Base-by-base conservation (phyloP, 305 asterid genomes). In the Salvia sclarea region DNA sequence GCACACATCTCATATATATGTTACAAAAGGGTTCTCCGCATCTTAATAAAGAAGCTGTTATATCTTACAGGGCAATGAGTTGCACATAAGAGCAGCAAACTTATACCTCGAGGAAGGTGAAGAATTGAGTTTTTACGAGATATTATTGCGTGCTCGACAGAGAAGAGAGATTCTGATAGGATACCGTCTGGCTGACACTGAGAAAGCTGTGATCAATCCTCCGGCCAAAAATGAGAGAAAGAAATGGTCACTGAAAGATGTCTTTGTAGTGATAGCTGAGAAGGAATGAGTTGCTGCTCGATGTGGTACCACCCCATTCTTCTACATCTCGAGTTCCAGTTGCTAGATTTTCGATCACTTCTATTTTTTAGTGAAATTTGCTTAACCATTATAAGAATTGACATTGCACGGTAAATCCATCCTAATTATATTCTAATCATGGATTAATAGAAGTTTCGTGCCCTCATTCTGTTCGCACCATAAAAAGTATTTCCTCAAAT, bases 121-220 rank as follows among this genome's bases (percentile, higher is more conserved):
- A 77, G 95, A 87, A 50, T 71, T 91, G 80, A 91, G 95, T 79
- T 91, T 89, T 78, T 91, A 82, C 18, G 96, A 91, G 76, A 80
- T 91, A 71, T 83, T 89, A 17, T 64, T 91, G 45, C 93, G 94
- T 25, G 96, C 90, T 12, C 84, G 97, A 33, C 93, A 87, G 70
- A 89, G 97, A 77, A 78, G 95, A 80, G 96, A 91, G 82, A 80
- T 91, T 28, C 72, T 85, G 79, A 91, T 91, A 45, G 97, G 96
- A 18, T 91, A 85, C 70, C 96, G 97, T 28, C 72, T 82, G n/a
- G 85, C 81, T 50, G 78, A 82, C 73, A 73, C 84, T 0, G 97
- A 87, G 76, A 89, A 77, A 79, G 95, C 95, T 1, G 78, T 87
- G 68, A 89, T 91, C 72, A 91, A 89, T 64, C 97, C 97, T 54